Evolutionary conservation across 2,329 filamentous ascomycete genomes (phyloP).

Genomic region (Pestalotiopsis sp.): DNA sequence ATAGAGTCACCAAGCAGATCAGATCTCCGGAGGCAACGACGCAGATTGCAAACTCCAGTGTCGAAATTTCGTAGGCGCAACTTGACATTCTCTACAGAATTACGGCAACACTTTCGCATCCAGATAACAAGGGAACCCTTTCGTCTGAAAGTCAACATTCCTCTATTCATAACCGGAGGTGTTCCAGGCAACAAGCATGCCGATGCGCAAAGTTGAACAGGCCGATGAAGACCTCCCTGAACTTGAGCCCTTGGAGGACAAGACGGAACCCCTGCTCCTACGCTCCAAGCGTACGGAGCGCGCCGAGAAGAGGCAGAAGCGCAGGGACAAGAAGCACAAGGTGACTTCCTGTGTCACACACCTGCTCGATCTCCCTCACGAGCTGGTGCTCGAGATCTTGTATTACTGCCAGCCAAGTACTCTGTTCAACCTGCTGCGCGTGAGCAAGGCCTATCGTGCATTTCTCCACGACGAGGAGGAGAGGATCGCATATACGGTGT

Average conservation of each 20-base stretch:
- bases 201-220: slow-evolving; percentile 21
- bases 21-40: too few relatives aligned
- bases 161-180: too few relatives aligned
- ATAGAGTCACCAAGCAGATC: too few relatives aligned
- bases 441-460: slow-evolving; percentile 41
- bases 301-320: slow-evolving; percentile 43
- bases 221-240: slow-evolving; percentile 37
- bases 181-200: neutral
- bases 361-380: slow-evolving; percentile 53
- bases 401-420: slow-evolving; percentile 51
- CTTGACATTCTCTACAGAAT: too few relatives aligned
- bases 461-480: slow-evolving; percentile 48
- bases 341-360: slow-evolving; percentile 29
- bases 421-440: slow-evolving; percentile 45
- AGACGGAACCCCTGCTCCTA: slow-evolving; percentile 48
- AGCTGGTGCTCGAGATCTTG: slow-evolving; percentile 53
- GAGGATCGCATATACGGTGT: slow-evolving; percentile 45
- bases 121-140: too few relatives aligned
- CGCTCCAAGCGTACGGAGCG: slow-evolving; percentile 57
- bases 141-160: too few relatives aligned
- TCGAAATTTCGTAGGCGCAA: too few relatives aligned
- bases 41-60: too few relatives aligned
- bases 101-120: too few relatives aligned
- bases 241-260: slow-evolving; percentile 45
- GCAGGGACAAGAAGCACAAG: slow-evolving; percentile 35